Evolutionary conservation across 1,139 yeast genomes (phyloP).

Genomic region (Scheffersomyces lignicola): DNA sequence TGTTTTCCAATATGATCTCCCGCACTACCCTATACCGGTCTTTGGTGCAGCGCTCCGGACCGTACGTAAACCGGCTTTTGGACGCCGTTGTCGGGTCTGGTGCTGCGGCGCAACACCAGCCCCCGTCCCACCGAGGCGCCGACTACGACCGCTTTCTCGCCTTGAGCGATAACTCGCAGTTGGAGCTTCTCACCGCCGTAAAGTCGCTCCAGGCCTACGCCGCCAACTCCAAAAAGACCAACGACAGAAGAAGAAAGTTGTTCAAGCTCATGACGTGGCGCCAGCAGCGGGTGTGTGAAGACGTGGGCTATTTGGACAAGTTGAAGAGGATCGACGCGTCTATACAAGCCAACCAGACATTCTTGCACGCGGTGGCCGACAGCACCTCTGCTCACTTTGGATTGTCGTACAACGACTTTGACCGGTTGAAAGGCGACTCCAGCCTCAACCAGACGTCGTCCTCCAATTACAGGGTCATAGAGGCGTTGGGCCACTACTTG

Average conservation of each 20-base stretch:
- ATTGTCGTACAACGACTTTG: slow-evolving; percentile 34
- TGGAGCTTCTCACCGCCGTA: slow-evolving; percentile 51
- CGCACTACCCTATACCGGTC: slow-evolving; percentile 21
- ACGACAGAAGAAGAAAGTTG: slow-evolving; percentile 45
- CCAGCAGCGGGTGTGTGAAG: slow-evolving; percentile 54
- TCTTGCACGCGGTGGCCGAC: slow-evolving; percentile 47
- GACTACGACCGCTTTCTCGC: slow-evolving; percentile 15
- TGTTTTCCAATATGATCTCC: slow-evolving; percentile 34
- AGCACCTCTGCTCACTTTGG: slow-evolving; percentile 40
- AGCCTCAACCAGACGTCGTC: slow-evolving; percentile 22
- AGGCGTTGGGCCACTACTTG: slow-evolving; percentile 68
- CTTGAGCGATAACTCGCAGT: slow-evolving; percentile 19
- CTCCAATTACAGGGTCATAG: slow-evolving; percentile 60
- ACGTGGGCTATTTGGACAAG: slow-evolving; percentile 57
- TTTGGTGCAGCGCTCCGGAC: slow-evolving; percentile 8
- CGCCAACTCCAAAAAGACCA: slow-evolving; percentile 37
- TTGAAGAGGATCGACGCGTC: slow-evolving; percentile 46
- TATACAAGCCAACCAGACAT: slow-evolving; percentile 43
- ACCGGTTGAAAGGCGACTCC: slow-evolving; percentile 16
- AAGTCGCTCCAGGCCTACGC: slow-evolving; percentile 51
- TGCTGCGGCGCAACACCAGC: slow-evolving; percentile 4
- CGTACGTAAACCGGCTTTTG: slow-evolving; percentile 4
- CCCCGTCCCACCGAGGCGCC: slow-evolving; percentile 8
- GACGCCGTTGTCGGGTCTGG: not conserved
- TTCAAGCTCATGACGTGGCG: slow-evolving; percentile 53